phyloP scores from a whole-genome alignment of 2,329 filamentous ascomycete genomes.

The Ophiobolus disseminans region DNA sequence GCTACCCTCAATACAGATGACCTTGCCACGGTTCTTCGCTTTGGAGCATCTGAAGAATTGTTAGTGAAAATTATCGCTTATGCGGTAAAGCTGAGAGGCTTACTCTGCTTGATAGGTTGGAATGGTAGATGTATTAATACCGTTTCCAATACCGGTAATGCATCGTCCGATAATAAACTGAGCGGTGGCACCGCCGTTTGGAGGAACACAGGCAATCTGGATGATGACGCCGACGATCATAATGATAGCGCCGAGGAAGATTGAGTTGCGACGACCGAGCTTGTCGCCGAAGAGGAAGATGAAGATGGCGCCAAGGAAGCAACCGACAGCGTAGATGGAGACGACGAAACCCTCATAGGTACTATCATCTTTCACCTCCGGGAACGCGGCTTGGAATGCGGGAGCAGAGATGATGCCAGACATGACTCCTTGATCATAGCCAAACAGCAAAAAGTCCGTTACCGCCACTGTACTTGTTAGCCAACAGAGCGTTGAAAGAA shows the following conservation, averaged over 20 bases:
- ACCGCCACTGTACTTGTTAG: constrained; percentile 56
- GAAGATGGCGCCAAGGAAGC: constrained; percentile 51
- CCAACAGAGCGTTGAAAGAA: too few relatives aligned
- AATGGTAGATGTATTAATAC: constrained; percentile 62
- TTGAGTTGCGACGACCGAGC: constrained; percentile 52
- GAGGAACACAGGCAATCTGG: constrained; percentile 42
- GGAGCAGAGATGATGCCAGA: constrained; percentile 50
- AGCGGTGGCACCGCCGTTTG: constrained; percentile 44
- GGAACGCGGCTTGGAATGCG: constrained; percentile 46
- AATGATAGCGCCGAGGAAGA: constrained; percentile 50
- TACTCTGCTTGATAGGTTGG: constrained; percentile 61
- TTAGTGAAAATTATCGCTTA: constrained; percentile 4
- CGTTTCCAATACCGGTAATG: constrained; percentile 61
- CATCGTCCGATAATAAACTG: constrained; percentile 61
- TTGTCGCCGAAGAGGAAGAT: constrained; percentile 49
- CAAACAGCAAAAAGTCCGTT: constrained; percentile 57
- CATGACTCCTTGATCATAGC: constrained; percentile 56
- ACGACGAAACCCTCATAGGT: constrained; percentile 55
- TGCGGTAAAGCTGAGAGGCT: neutral
- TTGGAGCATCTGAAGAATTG: constrained; percentile 44
- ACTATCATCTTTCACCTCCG: constrained; percentile 46
- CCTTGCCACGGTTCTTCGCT: constrained; percentile 64
- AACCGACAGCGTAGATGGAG: constrained; percentile 61
- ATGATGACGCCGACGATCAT: constrained; percentile 54
- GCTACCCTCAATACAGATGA: constrained; percentile 65